Base-by-base conservation (phyloP, 768 basidiomycete species). In the Amanita exitialis region DNA sequence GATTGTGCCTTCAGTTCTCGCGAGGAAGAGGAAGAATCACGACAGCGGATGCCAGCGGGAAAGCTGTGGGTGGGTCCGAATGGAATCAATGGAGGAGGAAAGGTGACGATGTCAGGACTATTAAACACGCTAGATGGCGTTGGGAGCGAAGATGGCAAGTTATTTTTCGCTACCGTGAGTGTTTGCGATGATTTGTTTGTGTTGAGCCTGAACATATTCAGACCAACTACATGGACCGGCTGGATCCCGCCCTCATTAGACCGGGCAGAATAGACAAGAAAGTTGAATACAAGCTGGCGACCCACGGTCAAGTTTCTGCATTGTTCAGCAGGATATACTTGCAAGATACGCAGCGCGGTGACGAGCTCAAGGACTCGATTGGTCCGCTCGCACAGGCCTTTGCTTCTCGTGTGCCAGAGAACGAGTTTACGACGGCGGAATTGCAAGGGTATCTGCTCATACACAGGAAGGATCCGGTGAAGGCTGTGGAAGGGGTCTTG, bases 51-150 rank as follows among this genome's bases (percentile, higher is more conserved):
- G 6, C 16, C n/a, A 43, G 13, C 41, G 35, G 41, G 12, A 30
- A 18, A 4, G 13, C 0, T 4, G 13, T 32, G 32, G 32, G 13
- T 13, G 32, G 4, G 32, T 13, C 32, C 32, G 32, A 32, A 4
- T 4, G n/a, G n/a, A n/a, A n/a, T n/a, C n/a, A n/a, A 30, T 30
- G 23, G 23, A 13, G 32, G 32, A 36, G 50, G 49, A 58, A 42
- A 65, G 1, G 73, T 80, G 25, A 80, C 78, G 1, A 66, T 82
- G 9, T 77, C 75, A 1, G 78, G 78, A 0, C 59, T 81, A 8
- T 58, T 82, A 27, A 82, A 82, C 57, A 75, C 79, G 6, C 64
- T 81, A 18, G 79, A 83, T 57, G 79, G 80, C 3, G 73, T 79
- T 10, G 76, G 75, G 3, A 78, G 77, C 58, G 78, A 81, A 54